Evolutionary conservation across 1,284 basidiomycete species (phyloP), one percentile per base, ranked within the genome.

Genomic region (Papiliotrema laurentii): DNA sequence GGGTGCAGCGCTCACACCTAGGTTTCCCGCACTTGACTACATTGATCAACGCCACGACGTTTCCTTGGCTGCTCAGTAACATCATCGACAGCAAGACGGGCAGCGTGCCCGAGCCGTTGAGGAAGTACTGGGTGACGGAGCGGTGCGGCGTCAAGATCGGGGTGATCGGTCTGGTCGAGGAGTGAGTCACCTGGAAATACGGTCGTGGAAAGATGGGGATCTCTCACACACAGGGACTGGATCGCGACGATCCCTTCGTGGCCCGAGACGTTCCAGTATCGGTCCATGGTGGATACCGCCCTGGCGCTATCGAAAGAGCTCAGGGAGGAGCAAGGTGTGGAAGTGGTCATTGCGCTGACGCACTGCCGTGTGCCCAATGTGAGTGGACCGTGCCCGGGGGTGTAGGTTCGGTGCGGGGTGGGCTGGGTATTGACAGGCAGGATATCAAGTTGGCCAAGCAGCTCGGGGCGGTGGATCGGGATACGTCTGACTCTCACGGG

Each of bases 211-310:
- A 22, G 21, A 16, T 41, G 16, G 21, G 16, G 37, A 22, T 38
- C 4, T 27, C 26, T 22, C 14, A 21, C 38, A 16, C n/a, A 3
- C 50, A 81, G 86, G 63, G 85, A 88, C 64, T 93, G 89, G 89
- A 90, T 91, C 47, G 80, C 80, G 4, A 91, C 89, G 0, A 85
- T 93, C 3, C 79, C 88, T 0, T 82, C 85, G 2, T 92, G 88
- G 85, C 89, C 88, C 0, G 55, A 80, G 3, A 81, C 78, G 55
- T 92, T 87, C 69, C 71, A 78, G 45, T 86, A 86, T 66, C 78
- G 75, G 46, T 80, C 84, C 33, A 87, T 88, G 85, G 74, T 75
- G 13, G 78, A 85, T 47, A 79, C 80, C 2, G 84, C 81, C 1
- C 61, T 80, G 14, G 77, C 81, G 28, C 78, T 91, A 7, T 91